A percentile compares a stretch with the other conserved stretches of the same genome.
These are phyloP conservation scores for Fusarium equiseti DNA, from an alignment of 2,329 filamentous ascomycete genomes.

Conservation along the genomic window DNA sequence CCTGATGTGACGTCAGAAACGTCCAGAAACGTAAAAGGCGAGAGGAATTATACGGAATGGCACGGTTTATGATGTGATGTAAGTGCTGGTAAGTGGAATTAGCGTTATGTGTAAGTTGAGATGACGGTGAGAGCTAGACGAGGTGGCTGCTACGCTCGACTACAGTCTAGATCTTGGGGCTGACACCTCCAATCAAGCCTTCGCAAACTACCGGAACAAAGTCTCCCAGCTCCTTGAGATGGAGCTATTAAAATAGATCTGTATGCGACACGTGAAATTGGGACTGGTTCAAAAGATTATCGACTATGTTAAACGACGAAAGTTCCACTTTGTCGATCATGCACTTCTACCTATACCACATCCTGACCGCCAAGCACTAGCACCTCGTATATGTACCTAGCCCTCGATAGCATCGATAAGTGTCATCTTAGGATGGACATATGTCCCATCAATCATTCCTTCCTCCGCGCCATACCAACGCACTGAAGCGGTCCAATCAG, in stretches of 20 bases:
- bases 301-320: background rate
- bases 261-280: background rate
- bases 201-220: background rate
- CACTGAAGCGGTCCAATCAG: background rate
- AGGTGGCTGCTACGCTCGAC: background rate
- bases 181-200: background rate
- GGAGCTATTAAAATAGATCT: background rate
- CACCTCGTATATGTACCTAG: background rate
- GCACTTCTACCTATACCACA: background rate
- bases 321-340: background rate
- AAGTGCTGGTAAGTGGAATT: background rate
- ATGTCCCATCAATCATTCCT: background rate
- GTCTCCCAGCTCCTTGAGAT: background rate
- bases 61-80: background rate
- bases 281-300: background rate
- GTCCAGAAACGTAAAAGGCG: too few relatives aligned
- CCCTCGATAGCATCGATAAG: background rate
- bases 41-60: background rate
- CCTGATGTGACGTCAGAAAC: background rate
- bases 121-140: background rate
- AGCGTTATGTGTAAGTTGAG: background rate
- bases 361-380: background rate
- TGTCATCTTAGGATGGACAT: background rate
- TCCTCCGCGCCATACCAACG: background rate
- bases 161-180: background rate